Conservation (phyloP, 352 stramenopile genomes). For the Phytophthora aleatoria region DNA sequence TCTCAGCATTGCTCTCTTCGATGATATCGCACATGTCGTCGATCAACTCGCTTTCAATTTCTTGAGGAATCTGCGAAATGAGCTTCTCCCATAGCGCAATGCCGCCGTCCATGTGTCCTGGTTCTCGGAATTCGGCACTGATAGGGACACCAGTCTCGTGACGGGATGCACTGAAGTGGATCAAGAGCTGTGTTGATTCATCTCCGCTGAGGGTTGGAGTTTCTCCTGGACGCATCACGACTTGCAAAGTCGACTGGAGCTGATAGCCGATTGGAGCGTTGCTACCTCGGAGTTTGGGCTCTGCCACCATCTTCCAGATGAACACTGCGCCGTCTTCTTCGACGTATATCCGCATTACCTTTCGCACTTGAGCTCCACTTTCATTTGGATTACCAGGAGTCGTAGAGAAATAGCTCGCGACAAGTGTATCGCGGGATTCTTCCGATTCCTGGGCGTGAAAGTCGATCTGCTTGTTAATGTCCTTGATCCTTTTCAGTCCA, state of each 20-base stretch:
- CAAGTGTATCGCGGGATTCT: slow-evolving; percentile 5
- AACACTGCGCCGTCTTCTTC: slow-evolving; percentile 14
- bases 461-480: slow-evolving; percentile 10
- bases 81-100: slow-evolving; percentile 12
- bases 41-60: slow-evolving; percentile 28
- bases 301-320: slow-evolving; percentile 17
- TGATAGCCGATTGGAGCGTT: slow-evolving; percentile 8
- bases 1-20: neutral
- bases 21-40: slow-evolving; percentile 4
- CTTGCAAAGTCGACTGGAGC: slow-evolving; percentile 11
- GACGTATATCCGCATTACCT: slow-evolving; percentile 18
- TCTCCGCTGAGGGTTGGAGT: slow-evolving; percentile 1
- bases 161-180: slow-evolving; percentile 13
- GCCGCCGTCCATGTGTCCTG: slow-evolving; percentile 10
- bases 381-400: neutral
- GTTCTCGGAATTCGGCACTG: slow-evolving; percentile 4
- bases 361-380: slow-evolving; percentile 9
- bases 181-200: slow-evolving; percentile 6
- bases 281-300: slow-evolving; percentile 12
- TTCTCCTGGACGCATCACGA: slow-evolving; percentile 4
- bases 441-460: slow-evolving; percentile 13
- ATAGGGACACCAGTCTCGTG: slow-evolving; percentile 1
- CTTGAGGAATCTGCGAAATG: slow-evolving; percentile 8
- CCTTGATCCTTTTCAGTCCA: slow-evolving; percentile 1
- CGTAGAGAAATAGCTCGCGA: slow-evolving; percentile 6